Evolutionary conservation across 768 basidiomycete genomes (phyloP).

Genomic region (Xerocomellus intermedius): DNA sequence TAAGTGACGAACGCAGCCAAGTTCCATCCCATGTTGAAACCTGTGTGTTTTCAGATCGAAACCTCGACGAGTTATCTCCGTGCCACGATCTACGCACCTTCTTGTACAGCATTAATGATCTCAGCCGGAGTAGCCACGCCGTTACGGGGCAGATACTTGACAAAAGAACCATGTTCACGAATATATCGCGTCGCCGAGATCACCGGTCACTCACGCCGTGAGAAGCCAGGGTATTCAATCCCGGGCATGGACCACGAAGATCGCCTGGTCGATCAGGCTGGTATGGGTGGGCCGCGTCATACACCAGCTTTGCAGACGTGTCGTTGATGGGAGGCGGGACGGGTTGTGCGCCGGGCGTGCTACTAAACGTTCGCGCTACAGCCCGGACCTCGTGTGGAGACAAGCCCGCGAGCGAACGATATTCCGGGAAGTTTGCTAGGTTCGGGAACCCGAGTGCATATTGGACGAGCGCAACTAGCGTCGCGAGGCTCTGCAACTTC

Average conservation of each 20-base stretch:
- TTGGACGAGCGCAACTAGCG: conserved; percentile 4
- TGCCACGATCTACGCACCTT: conserved; percentile 5
- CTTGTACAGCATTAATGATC: conserved; percentile 25
- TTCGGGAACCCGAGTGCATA: conserved; percentile 10
- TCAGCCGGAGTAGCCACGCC: conserved; percentile 23
- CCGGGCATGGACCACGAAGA: conserved; percentile 27
- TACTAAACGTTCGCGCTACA: conserved; percentile 14
- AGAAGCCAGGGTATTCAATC: conserved; percentile 26
- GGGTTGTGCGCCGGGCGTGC: conserved; percentile 23
- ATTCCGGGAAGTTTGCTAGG: conserved; percentile 15
- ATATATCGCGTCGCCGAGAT: neutral
- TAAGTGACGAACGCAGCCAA: conserved; percentile 23
- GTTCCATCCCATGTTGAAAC: conserved; percentile 25
- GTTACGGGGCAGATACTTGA: conserved; percentile 16
- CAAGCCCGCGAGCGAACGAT: conserved; percentile 23
- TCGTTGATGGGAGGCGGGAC: conserved; percentile 25
- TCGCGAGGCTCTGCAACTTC: conserved; percentile 6
- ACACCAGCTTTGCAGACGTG: conserved; percentile 24
- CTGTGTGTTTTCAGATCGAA: neutral
- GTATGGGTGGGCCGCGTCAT: conserved; percentile 19
- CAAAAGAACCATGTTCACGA: neutral
- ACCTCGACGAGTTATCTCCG: neutral
- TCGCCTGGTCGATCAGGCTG: conserved; percentile 12
- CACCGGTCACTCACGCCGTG: conserved; percentile 19
- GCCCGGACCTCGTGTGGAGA: conserved; percentile 14